Evolutionary conservation across 768 basidiomycete genomes (phyloP).

Genomic region (Podaxis carcinomalis): DNA sequence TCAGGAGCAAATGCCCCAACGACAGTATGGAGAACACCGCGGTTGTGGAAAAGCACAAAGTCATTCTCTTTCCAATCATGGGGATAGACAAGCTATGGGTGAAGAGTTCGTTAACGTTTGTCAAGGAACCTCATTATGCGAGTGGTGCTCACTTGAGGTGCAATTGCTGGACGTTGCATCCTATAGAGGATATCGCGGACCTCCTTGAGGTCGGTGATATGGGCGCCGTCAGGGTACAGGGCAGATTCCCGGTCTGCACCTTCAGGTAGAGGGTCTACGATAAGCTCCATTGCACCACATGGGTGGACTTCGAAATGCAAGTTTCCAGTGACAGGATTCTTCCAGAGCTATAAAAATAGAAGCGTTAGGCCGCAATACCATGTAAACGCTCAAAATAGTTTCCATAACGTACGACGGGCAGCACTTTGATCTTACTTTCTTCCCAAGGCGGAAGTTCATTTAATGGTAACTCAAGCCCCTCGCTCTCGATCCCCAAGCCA

Average conservation of each 20-base stretch:
- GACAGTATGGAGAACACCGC: conserved; percentile 76
- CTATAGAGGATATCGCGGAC: conserved; percentile 75
- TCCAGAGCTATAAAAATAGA: conserved; percentile 62
- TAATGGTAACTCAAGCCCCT: conserved; percentile 62
- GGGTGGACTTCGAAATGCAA: conserved; percentile 92
- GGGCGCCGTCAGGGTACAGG: conserved; percentile 80
- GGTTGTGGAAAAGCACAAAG: conserved; percentile 83
- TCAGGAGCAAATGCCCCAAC: conserved; percentile 70
- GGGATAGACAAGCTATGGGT: conserved; percentile 68
- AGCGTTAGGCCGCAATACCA: neutral
- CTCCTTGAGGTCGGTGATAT: conserved; percentile 65
- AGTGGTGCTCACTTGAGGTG: conserved; percentile 52
- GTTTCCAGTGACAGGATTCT: conserved; percentile 80
- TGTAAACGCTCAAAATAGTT: conserved; percentile 20
- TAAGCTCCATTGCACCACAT: conserved; percentile 62
- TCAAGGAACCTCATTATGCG: neutral
- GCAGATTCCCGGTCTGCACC: conserved; percentile 55
- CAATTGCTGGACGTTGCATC: conserved; percentile 88
- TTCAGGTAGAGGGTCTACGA: conserved; percentile 69
- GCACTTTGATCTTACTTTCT: conserved; percentile 63
- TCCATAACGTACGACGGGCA: conserved; percentile 47
- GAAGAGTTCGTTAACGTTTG: neutral
- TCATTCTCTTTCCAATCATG: conserved; percentile 81
- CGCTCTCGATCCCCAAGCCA: conserved; percentile 76
- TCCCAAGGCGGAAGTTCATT: conserved; percentile 75